These are phyloP conservation scores for Grosmannia clavigera DNA, from an alignment of 2,329 filamentous ascomycete species.

Conservation along the genomic window DNA sequence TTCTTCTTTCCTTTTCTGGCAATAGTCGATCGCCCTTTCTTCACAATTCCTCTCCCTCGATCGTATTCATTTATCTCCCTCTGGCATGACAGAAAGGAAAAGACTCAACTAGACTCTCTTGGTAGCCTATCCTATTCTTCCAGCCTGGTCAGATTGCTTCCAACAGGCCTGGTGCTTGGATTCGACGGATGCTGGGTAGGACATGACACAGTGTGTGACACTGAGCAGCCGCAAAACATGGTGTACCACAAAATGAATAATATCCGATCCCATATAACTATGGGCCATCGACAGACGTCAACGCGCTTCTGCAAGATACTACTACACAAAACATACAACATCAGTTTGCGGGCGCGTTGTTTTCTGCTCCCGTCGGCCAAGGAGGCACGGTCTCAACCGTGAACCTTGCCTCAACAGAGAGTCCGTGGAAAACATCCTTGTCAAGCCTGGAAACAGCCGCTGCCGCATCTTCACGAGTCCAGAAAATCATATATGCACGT, in stretches of 20 bases:
- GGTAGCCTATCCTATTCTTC: not conserved
- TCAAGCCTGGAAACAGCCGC: conserved; percentile 1
- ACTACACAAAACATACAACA: too few relatives aligned
- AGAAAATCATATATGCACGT: conserved; percentile 8
- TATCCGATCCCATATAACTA: not conserved
- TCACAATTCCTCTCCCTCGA: not conserved
- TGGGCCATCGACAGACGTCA: too few relatives aligned
- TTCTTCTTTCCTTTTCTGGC: not conserved
- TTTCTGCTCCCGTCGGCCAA: not conserved
- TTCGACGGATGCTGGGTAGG: not conserved
- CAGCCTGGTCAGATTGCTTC: not conserved
- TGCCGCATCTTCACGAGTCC: not conserved
- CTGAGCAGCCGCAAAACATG: not conserved
- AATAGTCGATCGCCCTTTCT: not conserved
- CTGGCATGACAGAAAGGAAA: not conserved
- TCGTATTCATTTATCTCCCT: not conserved
- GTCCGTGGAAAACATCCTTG: not conserved
- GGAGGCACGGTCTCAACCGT: conserved; percentile 1
- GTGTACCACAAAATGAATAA: not conserved
- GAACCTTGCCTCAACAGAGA: conserved; percentile 5
- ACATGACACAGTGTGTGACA: not conserved
- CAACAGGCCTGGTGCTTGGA: not conserved
- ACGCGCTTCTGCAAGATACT: too few relatives aligned
- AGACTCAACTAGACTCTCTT: not conserved
- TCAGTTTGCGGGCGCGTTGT: not conserved